Percentiles rank a stretch among this genome's conserved stretches.
Conservation (phyloP, 2,329 filamentous ascomycete species). For the Colletotrichum tropicale region DNA sequence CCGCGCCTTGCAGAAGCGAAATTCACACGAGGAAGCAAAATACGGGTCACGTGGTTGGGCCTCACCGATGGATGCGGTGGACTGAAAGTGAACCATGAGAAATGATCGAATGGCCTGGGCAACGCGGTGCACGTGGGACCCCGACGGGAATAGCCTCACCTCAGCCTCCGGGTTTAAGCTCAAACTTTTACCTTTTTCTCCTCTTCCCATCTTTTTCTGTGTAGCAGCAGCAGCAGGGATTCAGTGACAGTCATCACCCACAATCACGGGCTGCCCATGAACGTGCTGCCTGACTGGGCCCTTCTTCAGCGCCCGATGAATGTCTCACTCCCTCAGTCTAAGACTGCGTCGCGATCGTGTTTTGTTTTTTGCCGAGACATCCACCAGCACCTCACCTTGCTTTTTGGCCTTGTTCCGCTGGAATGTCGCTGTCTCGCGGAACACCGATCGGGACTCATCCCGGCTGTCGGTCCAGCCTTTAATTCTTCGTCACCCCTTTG, state of each 20-base stretch:
- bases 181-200: not conserved
- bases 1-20: not conserved
- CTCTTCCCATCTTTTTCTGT: not conserved
- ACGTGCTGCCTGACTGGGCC: not conserved
- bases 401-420: not conserved
- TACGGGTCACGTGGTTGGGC: not conserved
- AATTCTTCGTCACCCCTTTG: not conserved
- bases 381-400: not conserved
- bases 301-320: not conserved
- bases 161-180: not conserved
- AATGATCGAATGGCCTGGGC: not conserved
- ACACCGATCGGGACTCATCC: not conserved
- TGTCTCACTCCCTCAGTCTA: not conserved
- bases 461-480: not conserved
- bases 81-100: not conserved
- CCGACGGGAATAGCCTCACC: not conserved
- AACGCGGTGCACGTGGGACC: not conserved
- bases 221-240: not conserved
- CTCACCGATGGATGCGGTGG: not conserved
- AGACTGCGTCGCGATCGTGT: not conserved
- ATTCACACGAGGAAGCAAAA: not conserved
- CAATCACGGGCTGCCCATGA: not conserved
- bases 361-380: not conserved
- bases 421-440: constrained; percentile 9
- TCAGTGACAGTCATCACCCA: not conserved